These are phyloP conservation scores for Lyophyllum decastes DNA, from an alignment of 768 basidiomycete genomes.

Conservation along the genomic window DNA sequence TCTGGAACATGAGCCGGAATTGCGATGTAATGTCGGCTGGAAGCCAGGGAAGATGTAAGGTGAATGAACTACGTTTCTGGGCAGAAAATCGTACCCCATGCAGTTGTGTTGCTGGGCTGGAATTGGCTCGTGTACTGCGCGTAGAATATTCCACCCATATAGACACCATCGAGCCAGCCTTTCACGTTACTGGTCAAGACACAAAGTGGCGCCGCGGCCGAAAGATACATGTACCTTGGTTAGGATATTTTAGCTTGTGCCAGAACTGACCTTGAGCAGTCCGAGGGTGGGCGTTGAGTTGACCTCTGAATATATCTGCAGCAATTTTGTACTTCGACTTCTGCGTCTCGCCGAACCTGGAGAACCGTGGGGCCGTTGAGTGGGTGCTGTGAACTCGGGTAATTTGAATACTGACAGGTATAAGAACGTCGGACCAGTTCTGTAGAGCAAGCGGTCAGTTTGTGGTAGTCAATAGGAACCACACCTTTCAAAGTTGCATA, in stretches of 20 bases:
- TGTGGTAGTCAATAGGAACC: background rate
- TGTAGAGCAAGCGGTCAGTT: slow-evolving; percentile 9
- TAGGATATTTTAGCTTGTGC: slow-evolving; percentile 43
- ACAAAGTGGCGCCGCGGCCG: background rate
- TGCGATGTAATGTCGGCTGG: slow-evolving; percentile 42
- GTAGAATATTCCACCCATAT: slow-evolving; percentile 49
- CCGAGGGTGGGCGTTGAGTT: slow-evolving; percentile 43
- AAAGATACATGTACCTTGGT: slow-evolving; percentile 33
- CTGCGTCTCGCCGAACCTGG: slow-evolving; percentile 34
- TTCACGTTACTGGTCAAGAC: background rate
- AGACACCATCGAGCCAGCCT: slow-evolving; percentile 49
- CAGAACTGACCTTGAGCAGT: slow-evolving; percentile 48
- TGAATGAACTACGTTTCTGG: slow-evolving; percentile 1
- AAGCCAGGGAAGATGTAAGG: background rate
- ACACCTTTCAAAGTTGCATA: slow-evolving; percentile 1
- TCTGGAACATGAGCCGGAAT: slow-evolving; percentile 44
- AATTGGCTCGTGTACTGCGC: slow-evolving; percentile 38
- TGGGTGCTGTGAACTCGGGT: background rate
- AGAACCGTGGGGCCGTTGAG: background rate
- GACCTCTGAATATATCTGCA: slow-evolving; percentile 37
- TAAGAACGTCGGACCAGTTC: slow-evolving; percentile 41
- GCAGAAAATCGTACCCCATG: slow-evolving; percentile 33
- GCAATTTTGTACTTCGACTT: slow-evolving; percentile 41
- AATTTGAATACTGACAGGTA: slow-evolving; percentile 30
- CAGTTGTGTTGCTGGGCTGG: slow-evolving; percentile 35